Evolutionary conservation across 2,329 filamentous ascomycete genomes (phyloP).

Genomic region (Penicillium sp.): DNA sequence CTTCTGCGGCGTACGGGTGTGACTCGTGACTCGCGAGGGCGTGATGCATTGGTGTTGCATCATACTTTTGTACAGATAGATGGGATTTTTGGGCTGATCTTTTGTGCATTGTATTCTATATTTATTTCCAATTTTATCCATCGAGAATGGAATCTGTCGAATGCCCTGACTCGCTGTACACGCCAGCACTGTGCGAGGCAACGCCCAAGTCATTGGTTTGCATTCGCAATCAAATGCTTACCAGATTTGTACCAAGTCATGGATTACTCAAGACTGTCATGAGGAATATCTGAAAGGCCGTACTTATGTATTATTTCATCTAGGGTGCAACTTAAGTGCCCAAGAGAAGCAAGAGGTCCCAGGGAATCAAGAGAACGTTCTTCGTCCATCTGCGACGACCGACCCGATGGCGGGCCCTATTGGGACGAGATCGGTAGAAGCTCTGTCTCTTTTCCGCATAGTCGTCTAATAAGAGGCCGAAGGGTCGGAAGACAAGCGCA

Average conservation of each 20-base stretch:
- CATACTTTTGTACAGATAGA: constrained; percentile 38
- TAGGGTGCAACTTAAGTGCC: no score
- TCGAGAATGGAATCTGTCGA: constrained; percentile 1
- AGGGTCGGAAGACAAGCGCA: constrained; percentile 34
- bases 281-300: no score
- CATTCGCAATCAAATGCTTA: no score
- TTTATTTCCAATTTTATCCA: constrained; percentile 11
- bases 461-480: constrained; percentile 24
- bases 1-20: not conserved
- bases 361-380: constrained; percentile 2
- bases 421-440: not conserved
- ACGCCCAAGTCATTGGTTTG: not conserved
- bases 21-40: constrained; percentile 16
- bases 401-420: not conserved
- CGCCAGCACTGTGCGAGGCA: not conserved
- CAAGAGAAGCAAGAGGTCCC: not conserved
- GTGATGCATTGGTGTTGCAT: constrained; percentile 25
- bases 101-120: constrained; percentile 38
- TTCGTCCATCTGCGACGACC: constrained; percentile 5
- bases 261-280: no score
- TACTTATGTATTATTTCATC: no score
- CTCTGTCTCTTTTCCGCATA: constrained; percentile 9
- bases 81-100: constrained; percentile 27
- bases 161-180: not conserved
- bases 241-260: no score